These are phyloP conservation scores for Eucalyptus tenuipes DNA, from an alignment of 345 rosid species.

Conservation along the genomic window DNA sequence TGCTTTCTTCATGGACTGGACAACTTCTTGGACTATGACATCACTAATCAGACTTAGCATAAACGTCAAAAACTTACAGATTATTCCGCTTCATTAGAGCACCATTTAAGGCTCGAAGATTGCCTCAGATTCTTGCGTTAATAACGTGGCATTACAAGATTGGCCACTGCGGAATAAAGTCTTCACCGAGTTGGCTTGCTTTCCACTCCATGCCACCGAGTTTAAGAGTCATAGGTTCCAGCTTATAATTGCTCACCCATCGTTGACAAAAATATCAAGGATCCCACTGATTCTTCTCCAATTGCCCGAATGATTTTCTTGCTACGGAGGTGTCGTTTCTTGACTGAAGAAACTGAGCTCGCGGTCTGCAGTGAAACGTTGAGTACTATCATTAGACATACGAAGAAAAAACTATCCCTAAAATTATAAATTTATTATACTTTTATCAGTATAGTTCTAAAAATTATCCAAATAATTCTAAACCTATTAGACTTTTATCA, in stretches of 20 bases:
- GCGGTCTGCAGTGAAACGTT: background rate
- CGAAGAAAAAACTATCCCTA: no score
- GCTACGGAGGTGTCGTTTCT: background rate
- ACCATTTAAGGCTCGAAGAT: background rate
- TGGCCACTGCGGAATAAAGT: background rate
- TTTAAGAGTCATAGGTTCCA: background rate
- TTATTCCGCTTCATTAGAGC: background rate
- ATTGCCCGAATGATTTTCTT: background rate
- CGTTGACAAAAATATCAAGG: background rate
- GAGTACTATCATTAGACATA: background rate
- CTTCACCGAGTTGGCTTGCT: background rate
- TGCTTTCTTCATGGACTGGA: background rate
- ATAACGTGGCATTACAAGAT: background rate
- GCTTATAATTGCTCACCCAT: background rate
- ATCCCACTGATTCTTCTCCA: background rate
- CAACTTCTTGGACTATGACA: background rate
- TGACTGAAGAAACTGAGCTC: background rate
- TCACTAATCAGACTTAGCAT: background rate
- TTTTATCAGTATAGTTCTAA: no score
- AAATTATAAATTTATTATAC: fast-evolving
- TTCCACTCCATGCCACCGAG: background rate
- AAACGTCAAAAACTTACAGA: background rate
- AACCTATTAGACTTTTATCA: no score
- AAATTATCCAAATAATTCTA: no score
- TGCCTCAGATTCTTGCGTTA: background rate